phyloP scores from a whole-genome alignment of 2,329 filamentous ascomycete species.

The Pseudogymnoascus sp. region DNA sequence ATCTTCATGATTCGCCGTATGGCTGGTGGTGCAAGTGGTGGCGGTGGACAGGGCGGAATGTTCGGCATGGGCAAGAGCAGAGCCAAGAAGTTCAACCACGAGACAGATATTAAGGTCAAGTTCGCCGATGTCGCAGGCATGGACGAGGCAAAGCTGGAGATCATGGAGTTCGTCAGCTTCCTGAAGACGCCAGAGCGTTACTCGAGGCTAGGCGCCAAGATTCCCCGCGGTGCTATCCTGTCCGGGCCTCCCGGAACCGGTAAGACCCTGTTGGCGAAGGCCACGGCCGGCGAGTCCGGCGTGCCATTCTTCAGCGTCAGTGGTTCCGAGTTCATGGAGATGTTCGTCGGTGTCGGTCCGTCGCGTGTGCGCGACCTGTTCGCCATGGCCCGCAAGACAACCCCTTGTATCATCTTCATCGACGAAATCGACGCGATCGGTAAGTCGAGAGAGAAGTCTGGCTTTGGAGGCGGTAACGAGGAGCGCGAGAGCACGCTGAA shows the following conservation, averaged over 20 bases:
- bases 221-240: constrained; percentile 91
- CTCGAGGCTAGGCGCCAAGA: constrained; percentile 92
- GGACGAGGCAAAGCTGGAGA: constrained; percentile 96
- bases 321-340: constrained; percentile 98
- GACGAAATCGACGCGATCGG: constrained; percentile 99
- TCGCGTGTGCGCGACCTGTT: constrained; percentile 94
- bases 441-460: constrained; percentile 76
- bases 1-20: constrained; percentile 75
- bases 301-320: constrained; percentile 98
- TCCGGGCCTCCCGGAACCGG: constrained; percentile 97
- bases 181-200: constrained; percentile 89
- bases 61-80: constrained; percentile 95
- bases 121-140: constrained; percentile 95
- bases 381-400: constrained; percentile 87
- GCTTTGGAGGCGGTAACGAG: constrained; percentile 86
- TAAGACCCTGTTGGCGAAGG: constrained; percentile 96
- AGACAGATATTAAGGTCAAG: constrained; percentile 93
- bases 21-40: constrained; percentile 50
- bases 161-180: constrained; percentile 99
- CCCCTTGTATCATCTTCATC: constrained; percentile 98
- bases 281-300: constrained; percentile 91
- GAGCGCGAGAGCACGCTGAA: constrained; percentile 96
- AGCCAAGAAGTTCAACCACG: constrained; percentile 96
- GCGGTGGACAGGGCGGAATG: constrained; percentile 65
- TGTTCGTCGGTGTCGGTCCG: constrained; percentile 98